Evolutionary conservation across 2,329 filamentous ascomycete genomes (phyloP).

Genomic region (Talaromyces sp.): DNA sequence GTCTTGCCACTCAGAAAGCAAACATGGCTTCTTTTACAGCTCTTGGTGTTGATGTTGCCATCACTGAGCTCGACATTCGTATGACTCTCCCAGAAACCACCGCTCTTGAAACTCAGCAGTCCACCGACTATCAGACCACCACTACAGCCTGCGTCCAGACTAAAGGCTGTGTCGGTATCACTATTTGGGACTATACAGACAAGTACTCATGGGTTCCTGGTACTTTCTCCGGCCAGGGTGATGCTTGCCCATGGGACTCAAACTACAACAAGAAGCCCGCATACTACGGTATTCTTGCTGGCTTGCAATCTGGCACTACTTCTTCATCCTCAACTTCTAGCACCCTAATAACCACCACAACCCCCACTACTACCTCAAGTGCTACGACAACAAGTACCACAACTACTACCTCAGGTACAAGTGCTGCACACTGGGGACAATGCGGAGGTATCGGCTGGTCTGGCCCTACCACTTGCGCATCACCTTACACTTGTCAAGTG

Average conservation of each 20-base stretch:
- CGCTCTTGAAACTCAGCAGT: slow-evolving; percentile 29
- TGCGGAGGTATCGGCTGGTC: slow-evolving; percentile 30
- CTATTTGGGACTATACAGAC: slow-evolving; percentile 44
- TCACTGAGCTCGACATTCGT: slow-evolving; percentile 50
- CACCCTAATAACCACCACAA: slow-evolving; percentile 16
- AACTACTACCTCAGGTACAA: slow-evolving; percentile 12
- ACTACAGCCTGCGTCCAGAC: slow-evolving; percentile 32
- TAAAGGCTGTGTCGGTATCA: slow-evolving; percentile 32
- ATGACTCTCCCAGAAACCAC: slow-evolving; percentile 34
- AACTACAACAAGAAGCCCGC: slow-evolving; percentile 48
- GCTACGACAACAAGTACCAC: slow-evolving; percentile 21
- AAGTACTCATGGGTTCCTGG: slow-evolving; percentile 47
- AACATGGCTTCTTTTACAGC: slow-evolving; percentile 37
- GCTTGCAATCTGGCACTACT: slow-evolving; percentile 7
- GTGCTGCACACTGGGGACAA: slow-evolving; percentile 27
- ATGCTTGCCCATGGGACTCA: slow-evolving; percentile 46
- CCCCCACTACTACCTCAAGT: slow-evolving; percentile 17
- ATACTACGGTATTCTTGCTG: slow-evolving; percentile 35
- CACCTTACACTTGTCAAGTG: slow-evolving; percentile 26
- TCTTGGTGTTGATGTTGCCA: slow-evolving; percentile 42
- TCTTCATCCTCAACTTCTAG: slow-evolving; percentile 21
- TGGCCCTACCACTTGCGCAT: slow-evolving; percentile 27
- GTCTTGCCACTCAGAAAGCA: slow-evolving; percentile 35
- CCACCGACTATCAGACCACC: slow-evolving; percentile 30
- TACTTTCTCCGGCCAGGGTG: slow-evolving; percentile 42